Evolutionary conservation across 768 basidiomycete species (phyloP).

Genomic region (Hericium erinaceus): DNA sequence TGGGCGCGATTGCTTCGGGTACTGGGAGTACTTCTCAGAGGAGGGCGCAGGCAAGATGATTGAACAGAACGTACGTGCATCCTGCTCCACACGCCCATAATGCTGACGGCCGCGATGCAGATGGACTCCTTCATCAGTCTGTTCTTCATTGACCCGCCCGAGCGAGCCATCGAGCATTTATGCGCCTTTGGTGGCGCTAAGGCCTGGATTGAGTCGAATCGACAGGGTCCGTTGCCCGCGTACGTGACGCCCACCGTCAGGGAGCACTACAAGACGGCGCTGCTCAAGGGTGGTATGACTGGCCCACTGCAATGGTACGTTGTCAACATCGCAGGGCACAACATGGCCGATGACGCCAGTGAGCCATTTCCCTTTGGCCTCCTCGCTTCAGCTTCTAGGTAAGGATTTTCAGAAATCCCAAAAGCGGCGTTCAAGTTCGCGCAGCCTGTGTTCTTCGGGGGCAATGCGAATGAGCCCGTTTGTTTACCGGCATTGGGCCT

Average conservation of each 20-base stretch:
- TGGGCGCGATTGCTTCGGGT: constrained; percentile 32
- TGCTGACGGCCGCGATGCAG: no score
- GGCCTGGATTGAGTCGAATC: no score
- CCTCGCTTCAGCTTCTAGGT: not conserved
- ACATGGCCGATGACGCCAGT: constrained; percentile 27
- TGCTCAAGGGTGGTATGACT: constrained; percentile 23
- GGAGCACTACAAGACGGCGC: constrained; percentile 22
- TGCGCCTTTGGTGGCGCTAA: not conserved
- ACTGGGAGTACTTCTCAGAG: constrained; percentile 30
- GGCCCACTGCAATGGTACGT: constrained; percentile 30
- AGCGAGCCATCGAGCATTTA: not conserved
- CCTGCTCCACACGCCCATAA: not conserved
- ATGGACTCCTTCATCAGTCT: not conserved
- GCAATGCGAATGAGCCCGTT: constrained; percentile 26
- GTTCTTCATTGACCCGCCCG: not conserved
- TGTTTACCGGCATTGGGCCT: constrained; percentile 19
- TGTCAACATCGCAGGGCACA: constrained; percentile 14
- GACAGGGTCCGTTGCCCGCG: not conserved
- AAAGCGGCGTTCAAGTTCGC: constrained; percentile 16
- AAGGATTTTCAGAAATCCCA: not conserved
- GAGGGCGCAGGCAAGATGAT: constrained; percentile 24
- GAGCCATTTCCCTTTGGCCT: not conserved
- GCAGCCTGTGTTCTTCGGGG: constrained; percentile 31
- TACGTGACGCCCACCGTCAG: not conserved
- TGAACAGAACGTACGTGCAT: constrained; percentile 22